Conservation (phyloP, 139 green algal species). For the Closterium sp. region DNA sequence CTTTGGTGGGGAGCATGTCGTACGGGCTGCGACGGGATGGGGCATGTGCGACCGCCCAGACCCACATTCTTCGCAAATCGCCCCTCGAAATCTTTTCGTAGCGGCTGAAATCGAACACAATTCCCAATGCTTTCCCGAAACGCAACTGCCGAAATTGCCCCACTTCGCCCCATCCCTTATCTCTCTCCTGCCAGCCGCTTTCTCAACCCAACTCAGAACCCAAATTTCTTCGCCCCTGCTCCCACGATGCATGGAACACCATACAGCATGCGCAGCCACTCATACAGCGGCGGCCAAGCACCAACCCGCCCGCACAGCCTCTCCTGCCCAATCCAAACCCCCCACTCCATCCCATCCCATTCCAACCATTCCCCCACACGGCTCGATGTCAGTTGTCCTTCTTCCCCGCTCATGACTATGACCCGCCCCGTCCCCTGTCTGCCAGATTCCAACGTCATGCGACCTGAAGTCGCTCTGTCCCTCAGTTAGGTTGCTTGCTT, state of each 20-base stretch:
- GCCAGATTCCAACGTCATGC: not conserved
- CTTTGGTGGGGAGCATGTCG: not conserved
- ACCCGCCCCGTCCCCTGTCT: not conserved
- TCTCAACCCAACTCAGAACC: not conserved
- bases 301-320: not conserved
- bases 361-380: not conserved
- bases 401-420: not conserved
- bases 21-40: not conserved
- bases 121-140: not conserved
- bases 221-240: not conserved
- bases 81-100: not conserved
- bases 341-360: not conserved
- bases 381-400: not conserved
- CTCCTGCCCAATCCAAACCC: not conserved
- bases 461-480: not conserved
- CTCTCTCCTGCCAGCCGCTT: too few relatives aligned
- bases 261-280: not conserved
- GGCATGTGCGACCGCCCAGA: not conserved
- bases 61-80: not conserved
- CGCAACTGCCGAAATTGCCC: not conserved
- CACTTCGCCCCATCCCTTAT: too few relatives aligned
- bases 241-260: not conserved
- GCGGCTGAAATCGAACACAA: not conserved
- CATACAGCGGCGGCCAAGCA: not conserved
- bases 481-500: not conserved